phyloP scores from a whole-genome alignment of 768 basidiomycete genomes.

The Lactarius trivialis region DNA sequence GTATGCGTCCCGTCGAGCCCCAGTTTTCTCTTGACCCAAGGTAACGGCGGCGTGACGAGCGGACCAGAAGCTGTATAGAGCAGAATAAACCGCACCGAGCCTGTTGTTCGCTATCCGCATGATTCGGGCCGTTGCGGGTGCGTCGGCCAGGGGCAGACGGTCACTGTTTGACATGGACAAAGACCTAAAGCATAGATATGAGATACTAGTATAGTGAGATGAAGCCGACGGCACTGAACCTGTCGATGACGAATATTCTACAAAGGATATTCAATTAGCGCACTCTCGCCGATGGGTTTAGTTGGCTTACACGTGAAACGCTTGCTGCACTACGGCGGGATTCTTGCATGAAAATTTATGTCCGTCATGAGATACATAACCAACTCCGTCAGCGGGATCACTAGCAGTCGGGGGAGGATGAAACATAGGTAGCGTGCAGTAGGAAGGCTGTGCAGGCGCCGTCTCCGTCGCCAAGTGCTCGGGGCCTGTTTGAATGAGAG shows the following conservation, averaged over 20 bases:
- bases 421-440: slow-evolving; percentile 48
- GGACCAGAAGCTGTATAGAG: too few relatives aligned
- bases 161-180: slow-evolving; percentile 25
- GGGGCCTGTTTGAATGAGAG: slow-evolving; percentile 33
- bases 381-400: slow-evolving; percentile 25
- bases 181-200: neutral
- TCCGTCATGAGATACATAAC: slow-evolving; percentile 52
- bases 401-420: slow-evolving; percentile 29
- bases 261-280: neutral
- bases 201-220: neutral
- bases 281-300: too few relatives aligned
- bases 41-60: neutral
- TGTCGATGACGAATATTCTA: slow-evolving; percentile 48
- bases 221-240: slow-evolving; percentile 33
- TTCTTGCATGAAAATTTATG: slow-evolving; percentile 51
- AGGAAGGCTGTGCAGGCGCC: slow-evolving; percentile 40
- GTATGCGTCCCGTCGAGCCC: neutral
- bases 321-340: slow-evolving; percentile 42
- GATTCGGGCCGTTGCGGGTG: neutral
- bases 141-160: slow-evolving; percentile 30
- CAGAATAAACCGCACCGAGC: neutral
- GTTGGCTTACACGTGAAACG: too few relatives aligned
- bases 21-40: neutral
- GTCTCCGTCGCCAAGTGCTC: slow-evolving; percentile 36
- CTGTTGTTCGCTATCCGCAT: neutral